phyloP scores from a whole-genome alignment of 73 alveolate species.

The Tetrahymena malaccensis region DNA sequence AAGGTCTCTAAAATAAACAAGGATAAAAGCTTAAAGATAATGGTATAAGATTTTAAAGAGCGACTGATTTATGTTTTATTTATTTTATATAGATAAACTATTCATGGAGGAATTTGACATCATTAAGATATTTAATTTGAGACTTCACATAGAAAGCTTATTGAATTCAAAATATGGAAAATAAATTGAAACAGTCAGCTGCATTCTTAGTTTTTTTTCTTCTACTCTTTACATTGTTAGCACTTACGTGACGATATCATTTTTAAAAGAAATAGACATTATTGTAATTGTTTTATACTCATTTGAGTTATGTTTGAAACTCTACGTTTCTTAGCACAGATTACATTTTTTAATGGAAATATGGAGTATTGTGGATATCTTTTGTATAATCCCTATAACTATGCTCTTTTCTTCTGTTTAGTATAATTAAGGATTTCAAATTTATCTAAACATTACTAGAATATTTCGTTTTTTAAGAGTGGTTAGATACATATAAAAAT shows the following conservation, averaged over 20 bases:
- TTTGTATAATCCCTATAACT: background rate
- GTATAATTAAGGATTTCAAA: background rate
- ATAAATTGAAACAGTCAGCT: background rate
- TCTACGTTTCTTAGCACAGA: background rate
- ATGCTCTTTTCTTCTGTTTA: background rate
- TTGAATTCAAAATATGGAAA: background rate
- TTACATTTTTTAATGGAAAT: background rate
- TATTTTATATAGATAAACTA: background rate
- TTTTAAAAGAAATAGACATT: background rate
- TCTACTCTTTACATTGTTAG: background rate
- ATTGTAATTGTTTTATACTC: background rate
- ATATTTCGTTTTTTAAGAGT: constrained; percentile 31
- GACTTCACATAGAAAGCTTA: background rate
- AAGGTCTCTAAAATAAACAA: background rate
- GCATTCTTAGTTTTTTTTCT: background rate
- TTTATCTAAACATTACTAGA: constrained; percentile 17
- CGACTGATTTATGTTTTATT: background rate
- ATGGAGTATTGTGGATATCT: background rate
- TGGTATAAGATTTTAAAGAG: background rate
- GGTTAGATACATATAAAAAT: constrained; percentile 11
- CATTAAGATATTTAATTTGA: background rate
- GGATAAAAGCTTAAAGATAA: background rate
- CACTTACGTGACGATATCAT: background rate
- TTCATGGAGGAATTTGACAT: background rate
- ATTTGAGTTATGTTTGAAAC: background rate